Evolutionary conservation across 2,329 filamentous ascomycete species (phyloP).

Genomic region (Tolypocladium pustulatum): DNA sequence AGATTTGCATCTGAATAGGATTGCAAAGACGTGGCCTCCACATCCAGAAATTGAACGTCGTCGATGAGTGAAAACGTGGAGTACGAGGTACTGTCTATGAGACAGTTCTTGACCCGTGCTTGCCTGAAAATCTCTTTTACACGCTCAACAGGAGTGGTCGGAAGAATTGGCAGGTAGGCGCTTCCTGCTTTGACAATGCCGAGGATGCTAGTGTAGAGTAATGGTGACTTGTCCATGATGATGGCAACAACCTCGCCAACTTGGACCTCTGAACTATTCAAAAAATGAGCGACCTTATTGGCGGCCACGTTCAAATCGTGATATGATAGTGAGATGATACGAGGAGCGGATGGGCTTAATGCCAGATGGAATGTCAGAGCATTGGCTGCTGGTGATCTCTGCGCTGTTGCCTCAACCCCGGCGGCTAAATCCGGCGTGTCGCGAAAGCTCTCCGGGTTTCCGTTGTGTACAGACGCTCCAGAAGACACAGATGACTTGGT

Average conservation of each 20-base stretch:
- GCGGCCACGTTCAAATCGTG: constrained; percentile 49
- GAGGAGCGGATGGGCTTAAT: constrained; percentile 7
- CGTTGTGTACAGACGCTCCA: constrained; percentile 39
- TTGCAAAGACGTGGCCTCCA: constrained; percentile 18
- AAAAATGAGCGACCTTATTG: constrained; percentile 48
- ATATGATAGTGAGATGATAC: constrained; percentile 46
- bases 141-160: constrained; percentile 55
- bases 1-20: constrained; percentile 25
- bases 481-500: constrained; percentile 13
- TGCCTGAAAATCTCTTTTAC: constrained; percentile 52
- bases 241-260: constrained; percentile 57
- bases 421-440: constrained; percentile 33
- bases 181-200: constrained; percentile 65
- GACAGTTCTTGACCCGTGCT: constrained; percentile 36
- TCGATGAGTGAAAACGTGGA: constrained; percentile 5
- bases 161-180: constrained; percentile 70
- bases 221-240: constrained; percentile 64
- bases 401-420: constrained; percentile 44
- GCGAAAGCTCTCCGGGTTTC: constrained; percentile 18
- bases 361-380: constrained; percentile 56
- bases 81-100: constrained; percentile 25
- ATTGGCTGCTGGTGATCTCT: constrained; percentile 34
- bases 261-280: constrained; percentile 35
- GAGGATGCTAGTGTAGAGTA: constrained; percentile 65
- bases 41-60: constrained; percentile 18